These are phyloP conservation scores for Persicaria tinctoria DNA, from an alignment of 148 eudicot species.

Conservation along the genomic window DNA sequence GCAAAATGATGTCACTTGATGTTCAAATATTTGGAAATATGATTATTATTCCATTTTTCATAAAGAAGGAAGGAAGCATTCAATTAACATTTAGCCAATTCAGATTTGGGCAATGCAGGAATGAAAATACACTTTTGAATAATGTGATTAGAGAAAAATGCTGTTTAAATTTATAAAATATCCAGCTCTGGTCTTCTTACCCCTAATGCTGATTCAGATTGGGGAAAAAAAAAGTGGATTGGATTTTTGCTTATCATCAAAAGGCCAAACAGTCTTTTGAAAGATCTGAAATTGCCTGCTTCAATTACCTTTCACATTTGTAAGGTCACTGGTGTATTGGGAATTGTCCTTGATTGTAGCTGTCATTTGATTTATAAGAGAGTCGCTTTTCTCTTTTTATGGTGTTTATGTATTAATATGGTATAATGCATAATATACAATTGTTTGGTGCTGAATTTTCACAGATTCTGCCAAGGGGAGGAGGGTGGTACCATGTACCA, in stretches of 20 bases:
- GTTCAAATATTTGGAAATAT: background rate
- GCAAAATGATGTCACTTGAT: background rate
- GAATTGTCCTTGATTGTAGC: background rate
- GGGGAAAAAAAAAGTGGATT: background rate
- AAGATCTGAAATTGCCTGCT: background rate
- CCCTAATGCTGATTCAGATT: background rate
- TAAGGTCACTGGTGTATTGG: background rate
- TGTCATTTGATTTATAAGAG: background rate
- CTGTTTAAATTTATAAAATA: background rate
- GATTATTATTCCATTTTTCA: background rate
- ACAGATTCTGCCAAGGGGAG: conserved; percentile 21
- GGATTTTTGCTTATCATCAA: background rate
- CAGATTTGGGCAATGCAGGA: background rate
- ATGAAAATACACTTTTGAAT: background rate
- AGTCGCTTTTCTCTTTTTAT: background rate
- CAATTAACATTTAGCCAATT: background rate
- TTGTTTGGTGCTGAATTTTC: conserved; percentile 12
- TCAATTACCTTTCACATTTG: conserved; percentile 2
- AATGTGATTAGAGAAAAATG: background rate
- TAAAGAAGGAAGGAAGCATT: background rate
- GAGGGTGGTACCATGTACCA: background rate
- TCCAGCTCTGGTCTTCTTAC: background rate
- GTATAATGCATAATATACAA: background rate
- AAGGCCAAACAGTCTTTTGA: background rate
- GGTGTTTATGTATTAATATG: background rate